These are phyloP conservation scores for Mycena venus DNA, from an alignment of 768 basidiomycete species.

Conservation along the genomic window DNA sequence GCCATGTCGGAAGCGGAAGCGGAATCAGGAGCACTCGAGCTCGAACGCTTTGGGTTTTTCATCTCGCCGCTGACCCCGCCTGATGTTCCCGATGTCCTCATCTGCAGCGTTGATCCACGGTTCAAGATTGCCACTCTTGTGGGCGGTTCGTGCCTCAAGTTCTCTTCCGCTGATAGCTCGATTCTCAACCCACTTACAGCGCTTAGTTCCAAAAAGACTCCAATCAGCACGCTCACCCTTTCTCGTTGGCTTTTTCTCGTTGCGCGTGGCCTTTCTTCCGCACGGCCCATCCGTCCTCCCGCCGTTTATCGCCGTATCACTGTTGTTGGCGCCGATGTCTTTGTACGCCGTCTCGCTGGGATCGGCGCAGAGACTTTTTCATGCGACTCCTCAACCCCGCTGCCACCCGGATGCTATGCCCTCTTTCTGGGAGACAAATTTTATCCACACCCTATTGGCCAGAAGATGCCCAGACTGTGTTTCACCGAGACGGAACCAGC, in stretches of 20 bases:
- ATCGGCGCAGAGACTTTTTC: slow-evolving; percentile 5
- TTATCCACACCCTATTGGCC: slow-evolving; percentile 11
- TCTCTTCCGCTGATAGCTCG: background rate
- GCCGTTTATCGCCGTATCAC: slow-evolving; percentile 22
- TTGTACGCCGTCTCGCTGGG: slow-evolving; percentile 5
- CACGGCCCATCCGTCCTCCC: slow-evolving; percentile 20
- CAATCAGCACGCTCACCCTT: slow-evolving; percentile 18
- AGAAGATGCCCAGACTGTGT: background rate
- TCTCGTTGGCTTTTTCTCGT: slow-evolving; percentile 26
- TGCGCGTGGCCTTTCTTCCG: background rate
- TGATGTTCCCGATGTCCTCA: slow-evolving; percentile 8
- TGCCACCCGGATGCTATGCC: slow-evolving; percentile 23
- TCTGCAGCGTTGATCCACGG: slow-evolving; percentile 1
- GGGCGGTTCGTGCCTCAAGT: slow-evolving; percentile 1
- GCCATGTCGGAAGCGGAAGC: background rate
- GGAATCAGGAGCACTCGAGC: background rate
- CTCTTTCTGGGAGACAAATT: background rate
- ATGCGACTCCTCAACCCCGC: background rate
- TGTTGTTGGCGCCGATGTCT: slow-evolving; percentile 12
- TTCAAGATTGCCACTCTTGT: slow-evolving; percentile 2
- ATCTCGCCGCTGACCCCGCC: slow-evolving; percentile 11
- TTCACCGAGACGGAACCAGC: background rate
- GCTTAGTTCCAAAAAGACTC: slow-evolving; percentile 16
- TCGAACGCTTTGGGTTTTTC: slow-evolving; percentile 2
- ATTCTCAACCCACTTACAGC: slow-evolving; percentile 10